Base-by-base conservation (phyloP, 2,329 filamentous ascomycete species). In the Penicillium occitanis region DNA sequence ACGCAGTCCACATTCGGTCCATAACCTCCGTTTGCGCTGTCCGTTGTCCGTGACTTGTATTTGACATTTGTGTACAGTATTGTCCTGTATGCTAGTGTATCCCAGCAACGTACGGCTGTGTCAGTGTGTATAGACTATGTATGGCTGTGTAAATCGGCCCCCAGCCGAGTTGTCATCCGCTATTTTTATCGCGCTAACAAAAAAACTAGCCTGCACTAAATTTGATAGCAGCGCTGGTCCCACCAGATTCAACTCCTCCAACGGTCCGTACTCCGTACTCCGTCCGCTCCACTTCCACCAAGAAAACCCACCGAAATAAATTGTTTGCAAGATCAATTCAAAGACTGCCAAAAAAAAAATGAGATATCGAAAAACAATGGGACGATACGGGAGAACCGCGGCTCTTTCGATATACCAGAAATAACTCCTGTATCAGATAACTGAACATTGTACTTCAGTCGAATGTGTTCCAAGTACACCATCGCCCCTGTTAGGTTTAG, bases 151-250 rank as follows among this genome's bases (percentile, higher is more conserved):
- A 51, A 22, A 50, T n/a, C 59, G 59, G 59, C 59, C 42, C 42
- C 42, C 42, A 50, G 25, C 61, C 61, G 61, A 63, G 61, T 14
- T 63, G 48, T 33, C 48, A 44, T 44, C 48, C 48, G 48, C 61
- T 63, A 44, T n/a, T 44, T 33, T 61, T 11, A 22, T 6, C 10
- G 33, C 37, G 33, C 28, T 28, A 42, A n/a, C 17, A n/a, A 33
- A n/a, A 33, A 14, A n/a, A 19, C 28, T n/a, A 30, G 25, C 25
- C 48, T 33, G 28, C 13, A 33, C 28, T 50, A 50, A n/a, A 33
- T 30, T 13, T 2, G 19, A 28, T 25, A 48, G 11, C 44, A 46
- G n/a, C n/a, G n/a, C 44, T 22, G 19, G 44, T 22, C 44, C 44
- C 19, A 48, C 8, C 5, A 50, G 25, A 25, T 25, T 25, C 25